Evolutionary conservation across 768 basidiomycete genomes (phyloP).

Genomic region (Boletus edulis): DNA sequence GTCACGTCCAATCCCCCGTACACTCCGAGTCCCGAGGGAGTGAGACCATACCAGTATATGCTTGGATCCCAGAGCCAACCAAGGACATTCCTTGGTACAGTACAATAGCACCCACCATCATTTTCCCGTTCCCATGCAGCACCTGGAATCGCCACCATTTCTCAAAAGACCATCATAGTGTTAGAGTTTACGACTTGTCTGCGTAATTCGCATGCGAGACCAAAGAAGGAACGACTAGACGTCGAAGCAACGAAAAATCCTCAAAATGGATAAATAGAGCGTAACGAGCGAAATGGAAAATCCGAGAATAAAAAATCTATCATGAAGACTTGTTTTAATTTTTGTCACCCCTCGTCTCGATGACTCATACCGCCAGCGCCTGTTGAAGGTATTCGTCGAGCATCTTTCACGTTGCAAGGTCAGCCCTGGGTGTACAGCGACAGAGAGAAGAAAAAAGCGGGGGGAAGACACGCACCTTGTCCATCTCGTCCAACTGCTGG

Average conservation of each 20-base stretch:
- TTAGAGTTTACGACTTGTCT: no score
- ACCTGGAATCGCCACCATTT: no score
- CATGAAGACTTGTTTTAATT: no score
- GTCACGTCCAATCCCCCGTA: no score
- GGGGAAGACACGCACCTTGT: conserved; percentile 49
- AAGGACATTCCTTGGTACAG: no score
- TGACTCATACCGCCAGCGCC: conserved; percentile 18
- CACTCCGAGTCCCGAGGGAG: no score
- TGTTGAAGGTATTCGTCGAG: conserved; percentile 31
- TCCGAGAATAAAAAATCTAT: neutral
- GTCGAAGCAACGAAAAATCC: neutral
- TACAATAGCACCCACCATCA: no score
- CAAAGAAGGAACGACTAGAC: neutral
- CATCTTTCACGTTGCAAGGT: conserved; percentile 11
- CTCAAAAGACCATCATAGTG: no score
- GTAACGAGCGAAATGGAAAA: neutral
- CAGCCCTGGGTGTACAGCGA: neutral
- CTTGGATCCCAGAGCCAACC: no score
- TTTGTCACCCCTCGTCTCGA: neutral
- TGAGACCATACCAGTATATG: no score
- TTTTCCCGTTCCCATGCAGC: no score
- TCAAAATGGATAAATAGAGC: conserved; percentile 10
- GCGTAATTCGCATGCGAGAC: no score
- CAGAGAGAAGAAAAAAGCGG: neutral
- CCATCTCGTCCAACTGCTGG: conserved; percentile 75